These are phyloP conservation scores for Raddia guianensis DNA, from an alignment of 176 grass and related monocot genomes.

Conservation along the genomic window DNA sequence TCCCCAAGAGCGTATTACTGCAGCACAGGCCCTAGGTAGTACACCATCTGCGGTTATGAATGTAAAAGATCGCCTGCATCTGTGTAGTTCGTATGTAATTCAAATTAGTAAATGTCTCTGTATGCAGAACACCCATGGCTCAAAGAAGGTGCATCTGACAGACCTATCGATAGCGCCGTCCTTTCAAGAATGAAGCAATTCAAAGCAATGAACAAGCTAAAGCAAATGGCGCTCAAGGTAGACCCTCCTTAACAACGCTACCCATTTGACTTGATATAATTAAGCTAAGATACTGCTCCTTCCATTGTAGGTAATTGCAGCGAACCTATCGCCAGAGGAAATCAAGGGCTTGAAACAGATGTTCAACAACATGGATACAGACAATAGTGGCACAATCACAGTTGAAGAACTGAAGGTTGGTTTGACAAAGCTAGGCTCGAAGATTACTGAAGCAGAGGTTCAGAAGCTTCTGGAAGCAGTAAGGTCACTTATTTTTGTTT, in stretches of 20 bases:
- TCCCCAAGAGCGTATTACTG: slow-evolving; percentile 63
- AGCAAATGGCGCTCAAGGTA: slow-evolving; percentile 88
- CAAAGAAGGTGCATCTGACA: slow-evolving; percentile 71
- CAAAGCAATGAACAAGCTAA: slow-evolving; percentile 88
- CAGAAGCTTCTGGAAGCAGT: slow-evolving; percentile 79
- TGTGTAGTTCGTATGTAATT: not conserved
- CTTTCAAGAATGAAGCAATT: slow-evolving; percentile 89
- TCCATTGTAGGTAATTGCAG: slow-evolving; percentile 62
- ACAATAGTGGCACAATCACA: slow-evolving; percentile 77
- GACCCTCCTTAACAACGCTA: slow-evolving; percentile 18
- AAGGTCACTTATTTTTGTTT: slow-evolving; percentile 44
- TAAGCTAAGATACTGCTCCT: slow-evolving; percentile 14
- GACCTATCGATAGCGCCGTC: slow-evolving; percentile 88
- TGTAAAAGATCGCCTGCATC: not conserved
- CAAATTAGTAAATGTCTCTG: slow-evolving; percentile 8
- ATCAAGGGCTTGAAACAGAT: slow-evolving; percentile 72
- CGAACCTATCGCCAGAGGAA: slow-evolving; percentile 62
- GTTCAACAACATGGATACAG: slow-evolving; percentile 93
- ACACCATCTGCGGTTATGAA: slow-evolving; percentile 10
- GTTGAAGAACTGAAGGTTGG: slow-evolving; percentile 74
- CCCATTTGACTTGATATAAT: not conserved
- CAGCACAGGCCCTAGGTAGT: slow-evolving; percentile 62
- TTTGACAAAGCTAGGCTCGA: slow-evolving; percentile 61
- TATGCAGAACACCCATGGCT: slow-evolving; percentile 86
- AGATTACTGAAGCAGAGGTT: slow-evolving; percentile 62